Evolutionary conservation across 495 filamentous ascomycete species (phyloP).

Genomic region (Xylaria grammica): DNA sequence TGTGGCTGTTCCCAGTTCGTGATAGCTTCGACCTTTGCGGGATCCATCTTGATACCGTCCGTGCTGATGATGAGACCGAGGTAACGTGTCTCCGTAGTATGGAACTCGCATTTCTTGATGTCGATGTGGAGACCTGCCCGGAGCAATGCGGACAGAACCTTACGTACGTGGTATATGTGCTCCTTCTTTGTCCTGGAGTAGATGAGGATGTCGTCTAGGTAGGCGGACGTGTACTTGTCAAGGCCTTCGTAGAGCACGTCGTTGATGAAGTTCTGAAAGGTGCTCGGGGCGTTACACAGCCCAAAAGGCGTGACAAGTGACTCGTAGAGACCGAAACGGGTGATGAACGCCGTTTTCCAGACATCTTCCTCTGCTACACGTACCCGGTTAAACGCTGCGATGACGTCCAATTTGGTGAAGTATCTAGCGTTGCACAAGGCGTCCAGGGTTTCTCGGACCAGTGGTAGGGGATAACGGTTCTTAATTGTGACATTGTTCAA

Average conservation of each 20-base stretch:
- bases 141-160: neutral
- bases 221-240: neutral
- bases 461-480: neutral
- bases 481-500: neutral
- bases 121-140: neutral
- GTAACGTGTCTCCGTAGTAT: neutral
- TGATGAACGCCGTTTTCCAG: slow-evolving; percentile 2
- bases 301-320: neutral
- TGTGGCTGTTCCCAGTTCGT: neutral
- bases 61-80: neutral
- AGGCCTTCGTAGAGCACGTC: neutral
- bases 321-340: neutral
- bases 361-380: neutral
- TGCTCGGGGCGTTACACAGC: neutral
- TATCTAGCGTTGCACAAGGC: neutral
- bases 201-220: slow-evolving; percentile 1
- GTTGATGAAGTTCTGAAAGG: slow-evolving; percentile 7
- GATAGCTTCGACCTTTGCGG: neutral
- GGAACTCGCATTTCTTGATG: neutral
- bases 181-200: neutral
- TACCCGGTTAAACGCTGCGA: neutral
- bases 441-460: neutral
- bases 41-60: neutral
- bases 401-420: neutral
- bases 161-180: neutral